Base-by-base conservation (phyloP, 805 yeast species). In the Pichia thaimueangensis region DNA sequence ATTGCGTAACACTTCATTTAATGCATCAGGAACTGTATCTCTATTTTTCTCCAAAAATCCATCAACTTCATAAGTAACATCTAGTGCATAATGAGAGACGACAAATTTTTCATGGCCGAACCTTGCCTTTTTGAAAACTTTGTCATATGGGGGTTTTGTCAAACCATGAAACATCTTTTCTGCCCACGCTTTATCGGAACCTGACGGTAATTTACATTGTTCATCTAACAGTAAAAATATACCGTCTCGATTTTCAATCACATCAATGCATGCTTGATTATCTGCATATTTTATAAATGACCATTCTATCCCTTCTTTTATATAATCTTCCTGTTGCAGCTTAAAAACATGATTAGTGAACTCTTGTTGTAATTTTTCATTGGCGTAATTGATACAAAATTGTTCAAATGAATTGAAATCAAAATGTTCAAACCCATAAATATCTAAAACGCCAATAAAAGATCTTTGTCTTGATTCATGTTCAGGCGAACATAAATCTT, bases 331-430 rank as follows among this genome's bases (percentile, higher is more conserved):
- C 68, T 91, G 98, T 60, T 91, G 97, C 47, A 93, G 73, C 61
- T 93, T 91, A 76, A 91, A 91, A 37, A 91, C 97, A 57, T 91
- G 97, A 68, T 87, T 97, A 55, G 91, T 91, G 65, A 91, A 91
- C 62, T 91, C 97, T 64, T 91, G 97, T 64, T 91, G 97, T 54
- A 91, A 73, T 65, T 91, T 91, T 68, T 91, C 98, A 64, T 89
- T 89, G 35, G 97, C 96, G 62, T 89, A 89, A 63, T 89, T 89
- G 65, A 89, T 89, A 69, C 98, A 91, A 64, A 91, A 91, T 64
- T 91, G 98, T 66, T 91, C 98, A 58, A 91, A 91, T 6, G 96
- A 88, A 66, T 91, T 91, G 56, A 75, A 78, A 52, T 87, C 88
- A 62, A 91, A 91, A 64, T 91, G 97, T 64, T 91, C 98, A 62